Base-by-base conservation (phyloP, 2,329 filamentous ascomycete genomes). In the Leptographium procerum region DNA sequence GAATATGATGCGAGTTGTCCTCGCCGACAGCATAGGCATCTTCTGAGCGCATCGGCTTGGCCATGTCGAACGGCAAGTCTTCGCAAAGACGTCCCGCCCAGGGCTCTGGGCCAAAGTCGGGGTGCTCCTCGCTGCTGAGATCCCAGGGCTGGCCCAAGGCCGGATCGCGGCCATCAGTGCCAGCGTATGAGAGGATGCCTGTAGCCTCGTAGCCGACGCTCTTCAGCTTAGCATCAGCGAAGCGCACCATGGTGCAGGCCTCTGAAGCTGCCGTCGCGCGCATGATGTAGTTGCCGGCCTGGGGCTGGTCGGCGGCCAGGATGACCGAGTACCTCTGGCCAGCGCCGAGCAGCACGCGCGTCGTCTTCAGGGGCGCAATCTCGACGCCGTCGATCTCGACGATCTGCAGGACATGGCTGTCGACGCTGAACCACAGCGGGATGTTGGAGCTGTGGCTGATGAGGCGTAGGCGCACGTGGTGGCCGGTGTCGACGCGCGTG, bases 391-490 rank as follows among this genome's bases (percentile, higher is more conserved):
- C 86, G 0, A 86, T 83, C 67, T 89, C 86, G 16, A 86, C 81
- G 48, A 89, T 73, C 0, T 73, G 67, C 36, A 71, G 60, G 8
- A 72, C 72, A 63, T 89, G 87, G 54, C 81, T 79, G 62, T 89
- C 87, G 52, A 89, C 76, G 66, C 82, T 83, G 34, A 90, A 77
- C 65, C 89, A 85, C 61, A 89, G 87, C 64, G 83, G 82, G 1
- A 85, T 84, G 66, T 88, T 88, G 0, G 84, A 84, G 10, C 83
- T 87, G 9, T 85, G 79, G 61, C 89, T 89, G 61, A 88, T 75
- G 62, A 89, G 76, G 14, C 86, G 80, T 48, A 89, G 71, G 50
- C 84, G 79, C 9, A 53, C n/a, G 3, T 22, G 31, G 16, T 45
- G 47, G 26, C 55, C 55, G 31, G 8, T 26, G 22, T 33, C 31